Evolutionary conservation across 139 green algal genomes (phyloP).

Genomic region (Coelastrella sp.): DNA sequence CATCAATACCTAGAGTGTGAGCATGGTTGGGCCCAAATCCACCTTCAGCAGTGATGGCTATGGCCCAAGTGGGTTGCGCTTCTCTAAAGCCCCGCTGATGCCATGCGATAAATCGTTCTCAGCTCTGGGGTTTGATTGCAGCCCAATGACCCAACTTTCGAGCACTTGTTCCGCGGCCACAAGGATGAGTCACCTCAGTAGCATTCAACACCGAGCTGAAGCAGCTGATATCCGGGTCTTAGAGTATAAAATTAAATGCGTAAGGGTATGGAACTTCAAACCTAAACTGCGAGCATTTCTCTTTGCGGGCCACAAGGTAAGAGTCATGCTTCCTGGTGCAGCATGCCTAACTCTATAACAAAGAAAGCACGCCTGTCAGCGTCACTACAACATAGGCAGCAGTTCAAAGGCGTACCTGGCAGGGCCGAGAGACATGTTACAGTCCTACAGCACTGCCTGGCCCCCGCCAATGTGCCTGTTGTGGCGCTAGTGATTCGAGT

Average conservation of each 20-base stretch:
- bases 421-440: neutral
- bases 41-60: neutral
- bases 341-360: too few species aligned
- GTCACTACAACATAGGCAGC: too few species aligned
- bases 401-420: neutral
- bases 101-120: too few species aligned
- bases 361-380: too few species aligned
- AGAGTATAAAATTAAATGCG: constrained; percentile 68
- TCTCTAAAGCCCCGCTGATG: neutral
- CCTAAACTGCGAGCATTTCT: constrained; percentile 84
- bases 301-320: constrained; percentile 87
- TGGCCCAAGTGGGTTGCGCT: neutral
- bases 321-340: neutral
- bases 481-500: neutral
- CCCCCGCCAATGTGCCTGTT: too few species aligned
- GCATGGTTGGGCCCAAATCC: neutral
- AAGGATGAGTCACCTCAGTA: constrained; percentile 83
- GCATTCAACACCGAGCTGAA: constrained; percentile 91
- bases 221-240: constrained; percentile 84
- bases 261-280: constrained; percentile 97
- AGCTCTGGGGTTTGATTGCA: constrained; percentile 42
- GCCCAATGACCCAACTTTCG: constrained; percentile 85
- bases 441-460: neutral
- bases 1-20: neutral
- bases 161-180: constrained; percentile 89